Evolutionary conservation across 2,329 filamentous ascomycete genomes (phyloP).

Genomic region (Neofusicoccum cordaticola): DNA sequence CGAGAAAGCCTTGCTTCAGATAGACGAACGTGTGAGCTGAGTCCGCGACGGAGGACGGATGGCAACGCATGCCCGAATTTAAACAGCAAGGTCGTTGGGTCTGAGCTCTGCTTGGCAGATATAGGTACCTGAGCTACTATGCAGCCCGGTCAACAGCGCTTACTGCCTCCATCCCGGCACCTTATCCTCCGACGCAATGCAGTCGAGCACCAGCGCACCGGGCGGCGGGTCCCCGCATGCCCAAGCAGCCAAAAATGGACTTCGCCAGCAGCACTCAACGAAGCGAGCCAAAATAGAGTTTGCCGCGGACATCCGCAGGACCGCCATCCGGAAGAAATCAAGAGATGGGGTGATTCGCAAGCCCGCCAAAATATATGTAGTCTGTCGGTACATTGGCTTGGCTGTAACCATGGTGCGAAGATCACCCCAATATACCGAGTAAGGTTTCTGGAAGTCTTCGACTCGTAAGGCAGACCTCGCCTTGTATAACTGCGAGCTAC

Average conservation of each 20-base stretch:
- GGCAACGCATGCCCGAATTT: too few species aligned
- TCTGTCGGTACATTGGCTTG: neutral
- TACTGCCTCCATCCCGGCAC: neutral
- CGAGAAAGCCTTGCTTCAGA: too few species aligned
- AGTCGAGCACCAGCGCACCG: neutral
- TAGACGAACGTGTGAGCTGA: too few species aligned
- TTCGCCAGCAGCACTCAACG: neutral
- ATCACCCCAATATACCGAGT: neutral
- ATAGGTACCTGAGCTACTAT: too few species aligned
- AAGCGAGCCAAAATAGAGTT: neutral
- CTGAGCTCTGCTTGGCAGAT: too few species aligned
- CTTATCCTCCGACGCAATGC: neutral
- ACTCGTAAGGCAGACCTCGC: too few species aligned
- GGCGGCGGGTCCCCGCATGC: neutral
- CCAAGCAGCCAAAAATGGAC: neutral
- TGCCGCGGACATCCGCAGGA: neutral
- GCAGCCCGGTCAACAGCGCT: too few species aligned
- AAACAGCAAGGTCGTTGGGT: too few species aligned
- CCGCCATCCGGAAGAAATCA: neutral
- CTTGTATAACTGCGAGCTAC: neutral
- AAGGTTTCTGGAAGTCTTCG: neutral
- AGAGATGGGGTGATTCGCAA: neutral
- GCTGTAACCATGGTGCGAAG: slow-evolving; percentile 5
- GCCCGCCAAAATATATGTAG: neutral
- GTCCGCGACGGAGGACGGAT: too few species aligned